phyloP scores from a whole-genome alignment of 2,329 filamentous ascomycete genomes.

The Colletotrichum sp. region DNA sequence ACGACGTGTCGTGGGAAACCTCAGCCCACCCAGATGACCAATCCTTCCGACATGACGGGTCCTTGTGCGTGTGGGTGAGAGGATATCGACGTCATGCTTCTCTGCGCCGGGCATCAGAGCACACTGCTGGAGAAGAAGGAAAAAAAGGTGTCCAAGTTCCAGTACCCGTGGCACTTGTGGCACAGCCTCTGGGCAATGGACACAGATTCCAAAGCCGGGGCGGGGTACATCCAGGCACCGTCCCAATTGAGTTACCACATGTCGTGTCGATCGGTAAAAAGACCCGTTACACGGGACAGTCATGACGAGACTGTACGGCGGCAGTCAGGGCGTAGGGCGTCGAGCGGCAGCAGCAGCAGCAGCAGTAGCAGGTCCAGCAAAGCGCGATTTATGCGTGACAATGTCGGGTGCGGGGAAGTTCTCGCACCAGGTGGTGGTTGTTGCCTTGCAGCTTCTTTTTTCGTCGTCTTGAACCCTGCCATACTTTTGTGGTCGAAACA shows the following conservation, averaged over 20 bases:
- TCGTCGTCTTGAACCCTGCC: not conserved
- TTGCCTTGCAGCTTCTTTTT: not conserved
- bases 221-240: constrained; percentile 8
- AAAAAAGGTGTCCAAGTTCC: not conserved
- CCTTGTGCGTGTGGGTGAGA: constrained; percentile 10
- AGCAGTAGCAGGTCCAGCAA: not conserved
- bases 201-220: not conserved
- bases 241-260: constrained; percentile 6
- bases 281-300: not conserved
- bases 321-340: constrained; percentile 9
- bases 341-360: not conserved
- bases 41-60: constrained; percentile 8
- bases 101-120: not conserved
- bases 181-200: not conserved
- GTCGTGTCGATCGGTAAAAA: not conserved
- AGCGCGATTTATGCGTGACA: constrained; percentile 19
- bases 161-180: not conserved
- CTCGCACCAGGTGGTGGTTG: not conserved
- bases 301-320: constrained; percentile 12
- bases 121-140: not conserved
- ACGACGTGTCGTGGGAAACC: not conserved
- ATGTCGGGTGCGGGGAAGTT: not conserved
- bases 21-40: constrained; percentile 18
- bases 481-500: constrained; percentile 11
- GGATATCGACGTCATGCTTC: constrained; percentile 13